These are phyloP conservation scores for Neurospora sp. DNA, from an alignment of 495 filamentous ascomycete species.

Conservation along the genomic window DNA sequence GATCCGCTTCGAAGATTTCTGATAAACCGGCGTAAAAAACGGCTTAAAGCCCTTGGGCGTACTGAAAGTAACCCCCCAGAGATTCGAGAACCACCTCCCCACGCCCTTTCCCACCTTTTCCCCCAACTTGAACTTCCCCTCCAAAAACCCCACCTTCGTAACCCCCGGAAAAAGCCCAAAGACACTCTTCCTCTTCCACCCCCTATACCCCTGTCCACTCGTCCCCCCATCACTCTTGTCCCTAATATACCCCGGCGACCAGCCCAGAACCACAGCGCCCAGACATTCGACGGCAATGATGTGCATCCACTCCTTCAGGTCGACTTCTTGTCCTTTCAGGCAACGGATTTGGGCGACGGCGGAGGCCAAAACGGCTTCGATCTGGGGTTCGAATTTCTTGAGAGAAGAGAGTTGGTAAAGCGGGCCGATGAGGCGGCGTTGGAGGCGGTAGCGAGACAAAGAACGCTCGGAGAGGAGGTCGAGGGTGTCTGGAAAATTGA, in stretches of 20 bases:
- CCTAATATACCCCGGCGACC: conserved; percentile 26
- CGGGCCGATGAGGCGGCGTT: conserved; percentile 29
- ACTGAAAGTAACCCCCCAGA: conserved; percentile 21
- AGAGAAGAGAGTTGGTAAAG: conserved; percentile 26
- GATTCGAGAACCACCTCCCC: conserved; percentile 8
- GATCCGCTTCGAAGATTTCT: conserved; percentile 18
- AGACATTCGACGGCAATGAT: conserved; percentile 32
- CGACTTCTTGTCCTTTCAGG: conserved; percentile 20
- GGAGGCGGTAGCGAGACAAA: conserved; percentile 27
- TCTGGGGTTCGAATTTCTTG: conserved; percentile 21
- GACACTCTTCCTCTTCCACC: conserved; percentile 27
- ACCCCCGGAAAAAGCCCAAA: conserved; percentile 24
- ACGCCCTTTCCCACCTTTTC: not conserved
- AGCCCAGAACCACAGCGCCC: conserved; percentile 28
- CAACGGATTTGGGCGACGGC: conserved; percentile 15
- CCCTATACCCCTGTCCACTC: conserved; percentile 21
- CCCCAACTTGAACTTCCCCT: not conserved
- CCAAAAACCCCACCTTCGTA: not conserved
- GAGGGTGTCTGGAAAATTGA: conserved; percentile 10
- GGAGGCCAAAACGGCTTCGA: conserved; percentile 22
- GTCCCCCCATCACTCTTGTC: conserved; percentile 25
- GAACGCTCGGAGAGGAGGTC: conserved; percentile 29
- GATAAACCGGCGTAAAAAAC: conserved; percentile 27
- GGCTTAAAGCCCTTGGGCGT: conserved; percentile 23
- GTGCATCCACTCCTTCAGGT: conserved; percentile 34